phyloP scores from a whole-genome alignment of 441 rosid genomes.

The Mallotus japonicus region DNA sequence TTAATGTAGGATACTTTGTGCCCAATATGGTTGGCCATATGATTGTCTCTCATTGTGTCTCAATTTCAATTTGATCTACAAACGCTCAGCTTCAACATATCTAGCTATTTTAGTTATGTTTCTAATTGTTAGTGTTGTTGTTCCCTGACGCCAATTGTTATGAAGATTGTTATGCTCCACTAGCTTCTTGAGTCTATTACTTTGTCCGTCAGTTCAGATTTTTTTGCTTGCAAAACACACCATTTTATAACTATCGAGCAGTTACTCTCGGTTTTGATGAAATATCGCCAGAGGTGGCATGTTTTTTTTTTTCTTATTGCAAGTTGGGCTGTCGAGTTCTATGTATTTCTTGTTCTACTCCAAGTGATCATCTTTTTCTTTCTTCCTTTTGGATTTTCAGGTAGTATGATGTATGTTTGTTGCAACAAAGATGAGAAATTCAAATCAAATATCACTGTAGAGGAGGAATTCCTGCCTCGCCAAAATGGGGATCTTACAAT shows the following conservation, averaged over 20 bases:
- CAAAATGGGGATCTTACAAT: slow-evolving; percentile 82
- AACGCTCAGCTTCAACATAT: neutral
- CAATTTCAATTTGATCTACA: slow-evolving; percentile 2
- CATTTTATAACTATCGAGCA: neutral
- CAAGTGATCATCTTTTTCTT: neutral
- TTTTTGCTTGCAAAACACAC: neutral
- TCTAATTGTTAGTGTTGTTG: neutral
- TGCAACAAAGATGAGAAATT: slow-evolving; percentile 47
- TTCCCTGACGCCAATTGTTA: neutral
- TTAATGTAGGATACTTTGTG: neutral
- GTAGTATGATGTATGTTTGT: slow-evolving; percentile 63
- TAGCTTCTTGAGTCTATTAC: neutral
- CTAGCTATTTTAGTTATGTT: neutral
- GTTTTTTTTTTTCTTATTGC: neutral
- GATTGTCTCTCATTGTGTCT: neutral
- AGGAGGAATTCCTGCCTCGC: slow-evolving; percentile 57
- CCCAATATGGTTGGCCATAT: slow-evolving; percentile 6
- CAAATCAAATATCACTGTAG: slow-evolving; percentile 44
- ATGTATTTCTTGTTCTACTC: neutral
- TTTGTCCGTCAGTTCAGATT: neutral
- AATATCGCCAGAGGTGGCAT: neutral
- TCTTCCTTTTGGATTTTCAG: slow-evolving; percentile 28
- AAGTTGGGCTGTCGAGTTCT: neutral
- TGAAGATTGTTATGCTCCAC: neutral
- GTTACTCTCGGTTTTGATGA: neutral